Base-by-base conservation (phyloP, 805 yeast genomes). In the Metschnikowia aberdeeniae region DNA sequence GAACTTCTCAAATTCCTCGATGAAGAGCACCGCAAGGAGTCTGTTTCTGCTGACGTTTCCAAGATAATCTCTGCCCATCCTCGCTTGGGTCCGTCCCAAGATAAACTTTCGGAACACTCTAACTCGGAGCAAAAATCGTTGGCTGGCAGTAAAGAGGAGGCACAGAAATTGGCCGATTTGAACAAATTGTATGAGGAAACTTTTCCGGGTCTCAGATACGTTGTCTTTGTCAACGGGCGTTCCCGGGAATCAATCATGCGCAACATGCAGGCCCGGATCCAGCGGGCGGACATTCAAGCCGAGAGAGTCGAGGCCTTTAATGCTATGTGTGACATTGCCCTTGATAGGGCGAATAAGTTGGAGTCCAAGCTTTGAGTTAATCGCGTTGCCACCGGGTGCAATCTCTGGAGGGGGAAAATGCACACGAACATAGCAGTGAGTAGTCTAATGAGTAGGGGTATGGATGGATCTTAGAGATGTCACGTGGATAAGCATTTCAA, bases 281-380 rank as follows among this genome's bases (percentile, higher is more conserved):
- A 62, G 1, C 69, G 84, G 42, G 68, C 67, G n/a, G 77, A 83
- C 56, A 72, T 78, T 46, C 59, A 54, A 6, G 42, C 52, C 28
- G 97, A 90, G 61, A 75, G 80, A 45, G 36, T 46, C 7, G 84
- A 81, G 38, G 95, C 96, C 0, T 78, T 88, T 53, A 71, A 81
- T 52, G 96, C 95, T 20, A 88, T 89, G 95, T 87, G 96, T 63
- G 95, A 87, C 63, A 90, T 89, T 45, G 97, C 97, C 0, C 54
- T 75, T 22, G 96, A 89, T 65, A 72, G 97, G 46, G 82, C 83
- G 0, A 52, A 51, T n/a, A 84, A 82, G 56, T 59, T 80, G 38
- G 68, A 66, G 26, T 65, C 70, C 7, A 68, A 67, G 47, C 49
- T 67, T 31, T 68, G 20, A 28, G 17, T 11, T 12, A 12, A 12